A percentile compares a stretch with the other conserved stretches of the same genome.
Conservation (phyloP, 2,329 filamentous ascomycete genomes). For the Fusarium anthophilum region DNA sequence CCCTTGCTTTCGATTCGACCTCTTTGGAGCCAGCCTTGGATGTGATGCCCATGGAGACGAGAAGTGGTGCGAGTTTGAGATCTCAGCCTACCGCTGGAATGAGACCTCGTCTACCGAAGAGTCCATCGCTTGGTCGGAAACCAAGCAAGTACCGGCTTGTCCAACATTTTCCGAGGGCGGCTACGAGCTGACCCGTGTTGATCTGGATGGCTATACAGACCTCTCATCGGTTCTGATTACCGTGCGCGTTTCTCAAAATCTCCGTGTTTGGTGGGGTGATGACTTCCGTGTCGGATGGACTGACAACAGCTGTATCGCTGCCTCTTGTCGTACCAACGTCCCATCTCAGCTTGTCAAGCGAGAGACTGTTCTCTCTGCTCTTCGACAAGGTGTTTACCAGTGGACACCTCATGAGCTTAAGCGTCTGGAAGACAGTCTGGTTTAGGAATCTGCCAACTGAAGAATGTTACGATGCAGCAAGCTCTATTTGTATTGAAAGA, state of each 20-base stretch:
- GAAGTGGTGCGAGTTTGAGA: conserved; percentile 53
- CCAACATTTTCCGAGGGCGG: conserved; percentile 45
- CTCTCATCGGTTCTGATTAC: conserved; percentile 52
- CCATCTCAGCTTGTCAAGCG: conserved; percentile 45
- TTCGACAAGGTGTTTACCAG: conserved; percentile 48
- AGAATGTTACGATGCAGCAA: conserved; percentile 16
- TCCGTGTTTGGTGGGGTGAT: conserved; percentile 55
- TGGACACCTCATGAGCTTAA: conserved; percentile 47
- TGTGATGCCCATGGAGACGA: conserved; percentile 50
- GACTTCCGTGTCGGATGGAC: conserved; percentile 54
- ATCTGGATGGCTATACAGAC: conserved; percentile 51
- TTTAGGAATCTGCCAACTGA: conserved; percentile 45
- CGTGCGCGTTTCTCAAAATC: conserved; percentile 49
- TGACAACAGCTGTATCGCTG: conserved; percentile 53
- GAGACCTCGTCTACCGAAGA: conserved; percentile 45
- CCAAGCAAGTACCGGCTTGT: conserved; percentile 52
- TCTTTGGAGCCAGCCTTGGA: conserved; percentile 51
- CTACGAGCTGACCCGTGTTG: conserved; percentile 49
- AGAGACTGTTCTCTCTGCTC: conserved; percentile 44
- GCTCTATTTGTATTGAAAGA: conserved; percentile 19
- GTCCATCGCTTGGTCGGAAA: conserved; percentile 53
- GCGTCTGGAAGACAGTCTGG: conserved; percentile 46
- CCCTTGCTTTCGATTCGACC: conserved; percentile 53
- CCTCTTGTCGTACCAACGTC: conserved; percentile 46
- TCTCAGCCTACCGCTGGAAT: conserved; percentile 54